Evolutionary conservation across 116 monocot species (phyloP), one percentile per base, ranked within the genome.

Genomic region (Papilionanthe hybrid): DNA sequence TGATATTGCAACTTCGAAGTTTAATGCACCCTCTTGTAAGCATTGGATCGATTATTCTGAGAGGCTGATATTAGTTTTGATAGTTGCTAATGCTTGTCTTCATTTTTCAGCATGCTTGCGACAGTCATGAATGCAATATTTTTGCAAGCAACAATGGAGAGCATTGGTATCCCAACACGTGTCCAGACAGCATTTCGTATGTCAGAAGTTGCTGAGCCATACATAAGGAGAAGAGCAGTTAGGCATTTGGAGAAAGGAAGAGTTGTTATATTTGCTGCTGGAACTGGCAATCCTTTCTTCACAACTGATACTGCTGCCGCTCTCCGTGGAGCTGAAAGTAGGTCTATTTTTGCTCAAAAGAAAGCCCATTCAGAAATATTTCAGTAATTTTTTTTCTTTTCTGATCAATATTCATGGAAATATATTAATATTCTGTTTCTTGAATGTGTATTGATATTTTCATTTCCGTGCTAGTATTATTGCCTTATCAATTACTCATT

Each of bases 141-240:
- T 78, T 80, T 98, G 82, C 98, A 98, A 93, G 98, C 92, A 68
- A 94, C 94, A 55, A 94, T 98, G 94, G 98, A 98, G 82, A 98
- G 92, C 87, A 89, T 98, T 75, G 94, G 94, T 56, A 92, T 98
- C 28, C 94, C 94, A 3, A 98, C 98, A 10, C 92, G 94, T 81
- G 98, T 98, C 37, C 98, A 98, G 78, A 98, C 94, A 50, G 98
- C 98, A 45, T 91, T 98, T 81, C 88, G 91, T 13, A 98, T 98
- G 98, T 94, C 98, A 72, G 94, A 98, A 83, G 93, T 98, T 77
- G 94, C 98, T 20, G 98, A 98, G 78, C 98, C 98, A n/a, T 98
- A 98, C 84, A 98, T 98, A 73, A 82, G 91, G 74, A 89, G 93
- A 83, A 86, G 98, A 23, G 94, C 94, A 41, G 72, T 94, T 8